A percentile compares a stretch with the other conserved stretches of the same genome.
Conservation (phyloP, 2,329 filamentous ascomycete species). For the Penicillium crustosum region DNA sequence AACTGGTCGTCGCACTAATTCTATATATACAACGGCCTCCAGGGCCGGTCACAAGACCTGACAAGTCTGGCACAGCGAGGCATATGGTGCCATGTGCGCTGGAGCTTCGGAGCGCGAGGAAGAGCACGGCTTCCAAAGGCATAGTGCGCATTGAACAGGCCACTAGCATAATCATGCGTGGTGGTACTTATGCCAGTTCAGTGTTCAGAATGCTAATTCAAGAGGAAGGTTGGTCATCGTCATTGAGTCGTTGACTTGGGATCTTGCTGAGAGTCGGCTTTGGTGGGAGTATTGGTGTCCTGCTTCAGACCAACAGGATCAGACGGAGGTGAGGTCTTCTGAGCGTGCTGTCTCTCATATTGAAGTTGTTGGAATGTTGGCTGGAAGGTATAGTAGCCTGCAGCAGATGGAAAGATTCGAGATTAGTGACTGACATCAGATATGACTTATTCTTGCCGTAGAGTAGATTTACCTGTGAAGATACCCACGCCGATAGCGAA, state of each 20-base stretch:
- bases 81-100: not conserved
- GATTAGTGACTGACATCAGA: conserved; percentile 11
- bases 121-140: not conserved
- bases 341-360: conserved; percentile 26
- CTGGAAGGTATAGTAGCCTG: conserved; percentile 48
- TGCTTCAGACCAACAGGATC: not conserved
- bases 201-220: not conserved
- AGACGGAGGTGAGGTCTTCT: conserved; percentile 12
- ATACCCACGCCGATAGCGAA: conserved; percentile 43
- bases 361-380: conserved; percentile 42
- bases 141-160: not conserved
- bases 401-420: conserved; percentile 8
- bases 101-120: not conserved
- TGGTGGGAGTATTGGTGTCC: not conserved
- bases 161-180: not conserved
- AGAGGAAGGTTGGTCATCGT: not conserved
- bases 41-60: not conserved
- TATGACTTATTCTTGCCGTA: not conserved
- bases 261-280: not conserved
- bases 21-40: not conserved
- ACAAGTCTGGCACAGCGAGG: not conserved
- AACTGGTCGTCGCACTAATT: not conserved
- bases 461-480: conserved; percentile 35
- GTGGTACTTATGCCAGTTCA: not conserved
- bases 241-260: conserved; percentile 3